Conservation (phyloP, 2,329 filamentous ascomycete species). For the Amphichorda felina region DNA sequence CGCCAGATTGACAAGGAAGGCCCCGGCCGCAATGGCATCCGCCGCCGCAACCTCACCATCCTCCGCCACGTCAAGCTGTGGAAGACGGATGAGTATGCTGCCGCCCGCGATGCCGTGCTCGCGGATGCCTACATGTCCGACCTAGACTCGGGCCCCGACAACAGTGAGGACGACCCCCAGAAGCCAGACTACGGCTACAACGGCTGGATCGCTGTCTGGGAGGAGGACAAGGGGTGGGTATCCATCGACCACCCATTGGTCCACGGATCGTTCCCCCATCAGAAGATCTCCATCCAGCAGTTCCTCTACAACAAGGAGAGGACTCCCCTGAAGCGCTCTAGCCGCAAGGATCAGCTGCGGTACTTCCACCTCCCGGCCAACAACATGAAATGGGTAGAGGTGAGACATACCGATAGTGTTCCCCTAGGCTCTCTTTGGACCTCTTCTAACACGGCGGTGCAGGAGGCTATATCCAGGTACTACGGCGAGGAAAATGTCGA, state of each 20-base stretch:
- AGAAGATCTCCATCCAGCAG: conserved; percentile 10
- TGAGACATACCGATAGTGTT: neutral
- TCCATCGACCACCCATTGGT: conserved; percentile 7
- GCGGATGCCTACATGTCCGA: conserved; percentile 7
- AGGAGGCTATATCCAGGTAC: conserved; percentile 9
- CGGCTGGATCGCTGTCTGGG: conserved; percentile 8
- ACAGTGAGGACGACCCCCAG: conserved; percentile 7
- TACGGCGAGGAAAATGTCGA: conserved; percentile 9
- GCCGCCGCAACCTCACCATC: conserved; percentile 3
- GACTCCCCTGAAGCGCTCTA: conserved; percentile 9
- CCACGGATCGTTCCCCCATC: conserved; percentile 9
- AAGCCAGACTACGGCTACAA: conserved; percentile 8
- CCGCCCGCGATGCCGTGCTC: conserved; percentile 2
- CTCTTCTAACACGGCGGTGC: too few species aligned
- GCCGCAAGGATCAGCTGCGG: conserved; percentile 7
- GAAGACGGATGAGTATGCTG: conserved; percentile 4
- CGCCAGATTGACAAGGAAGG: conserved; percentile 5
- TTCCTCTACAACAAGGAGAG: conserved; percentile 9
- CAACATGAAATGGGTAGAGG: conserved; percentile 15
- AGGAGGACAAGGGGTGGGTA: conserved; percentile 6
- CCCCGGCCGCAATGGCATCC: neutral
- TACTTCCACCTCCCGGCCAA: conserved; percentile 15
- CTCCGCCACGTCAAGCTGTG: conserved; percentile 6
- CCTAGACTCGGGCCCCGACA: conserved; percentile 3
- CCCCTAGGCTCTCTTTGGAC: neutral